These are phyloP conservation scores for Penicillium sp. DNA, from an alignment of 2,329 filamentous ascomycete species.

Conservation along the genomic window DNA sequence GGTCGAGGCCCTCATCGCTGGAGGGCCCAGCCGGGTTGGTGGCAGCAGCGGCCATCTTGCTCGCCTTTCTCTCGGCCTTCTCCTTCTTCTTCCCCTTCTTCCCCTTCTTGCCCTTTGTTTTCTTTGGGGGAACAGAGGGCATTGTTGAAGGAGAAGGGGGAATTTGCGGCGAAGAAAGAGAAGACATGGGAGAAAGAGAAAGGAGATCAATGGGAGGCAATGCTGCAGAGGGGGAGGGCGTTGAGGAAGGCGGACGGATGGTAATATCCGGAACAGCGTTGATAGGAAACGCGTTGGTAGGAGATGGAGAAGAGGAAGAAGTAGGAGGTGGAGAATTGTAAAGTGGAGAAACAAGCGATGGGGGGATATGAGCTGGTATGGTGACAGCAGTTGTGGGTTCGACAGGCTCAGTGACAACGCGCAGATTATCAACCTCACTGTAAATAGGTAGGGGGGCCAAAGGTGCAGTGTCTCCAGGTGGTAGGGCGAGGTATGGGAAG, in stretches of 20 bases:
- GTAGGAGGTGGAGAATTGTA: no score
- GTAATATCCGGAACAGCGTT: not conserved
- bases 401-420: no score
- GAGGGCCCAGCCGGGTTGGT: not conserved
- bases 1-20: not conserved
- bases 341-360: no score
- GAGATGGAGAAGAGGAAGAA: not conserved
- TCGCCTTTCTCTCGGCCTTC: not conserved
- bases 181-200: not conserved
- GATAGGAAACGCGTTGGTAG: not conserved
- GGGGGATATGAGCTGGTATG: no score
- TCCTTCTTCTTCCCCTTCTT: not conserved
- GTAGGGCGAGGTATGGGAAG: no score
- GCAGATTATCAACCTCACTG: no score
- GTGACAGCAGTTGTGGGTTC: no score
- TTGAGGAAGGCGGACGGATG: not conserved
- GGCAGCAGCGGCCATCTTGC: not conserved
- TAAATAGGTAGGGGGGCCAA: no score
- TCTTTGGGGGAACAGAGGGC: not conserved
- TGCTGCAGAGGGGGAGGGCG: not conserved
- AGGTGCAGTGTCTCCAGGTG: no score
- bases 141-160: not conserved
- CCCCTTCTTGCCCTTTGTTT: not conserved
- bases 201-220: not conserved
- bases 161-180: not conserved